Base-by-base conservation (phyloP, 306 rosid genomes). In the Malus asiatica region DNA sequence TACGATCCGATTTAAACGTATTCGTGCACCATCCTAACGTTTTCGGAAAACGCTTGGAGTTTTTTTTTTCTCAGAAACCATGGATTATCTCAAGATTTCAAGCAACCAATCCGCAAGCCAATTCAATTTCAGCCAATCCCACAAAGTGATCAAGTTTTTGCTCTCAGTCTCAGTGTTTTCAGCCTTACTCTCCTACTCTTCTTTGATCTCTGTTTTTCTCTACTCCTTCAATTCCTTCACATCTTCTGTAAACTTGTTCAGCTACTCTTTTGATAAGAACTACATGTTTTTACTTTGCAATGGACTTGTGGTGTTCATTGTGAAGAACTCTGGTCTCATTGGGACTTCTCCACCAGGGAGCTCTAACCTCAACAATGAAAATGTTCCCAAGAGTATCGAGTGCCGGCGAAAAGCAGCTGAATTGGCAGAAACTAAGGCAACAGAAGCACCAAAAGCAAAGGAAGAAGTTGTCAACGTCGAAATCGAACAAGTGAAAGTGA, bases 281-380 rank as follows among this genome's bases (percentile, higher is more conserved):
- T 84, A 79, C 84, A 79, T 88, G 81, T 93, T 93, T 79, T 86
- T 89, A 65, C 71, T 93, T 55, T 87, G 89, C 77, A 93, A 93
- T 78, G 87, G 91, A 27, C 87, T 93, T 30, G 65, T 93, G 4
- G 84, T 40, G 59, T 76, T 82, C 23, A 79, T 91, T 51, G 84
- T 81, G 67, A 80, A 78, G 35, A 86, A 63, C 73, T 91, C 91
- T 55, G 85, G 79, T 51, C 82, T 80, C 11, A 67, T 80, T 18
- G 68, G 75, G 70, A 19, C 75, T 35, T 62, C 86, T 72, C 77
- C 82, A 25, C 35, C 77, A 35, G 69, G 66, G 23, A 44, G 20
- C 25, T 22, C 80, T 55, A n/a, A 38, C 40, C 64, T 66, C 27
- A 59, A 29, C 35, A 46, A 3, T 29, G 69, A 51, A 66, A 27